These are phyloP conservation scores for Phytopythium montanum DNA, from an alignment of 352 stramenopile genomes.

Conservation along the genomic window DNA sequence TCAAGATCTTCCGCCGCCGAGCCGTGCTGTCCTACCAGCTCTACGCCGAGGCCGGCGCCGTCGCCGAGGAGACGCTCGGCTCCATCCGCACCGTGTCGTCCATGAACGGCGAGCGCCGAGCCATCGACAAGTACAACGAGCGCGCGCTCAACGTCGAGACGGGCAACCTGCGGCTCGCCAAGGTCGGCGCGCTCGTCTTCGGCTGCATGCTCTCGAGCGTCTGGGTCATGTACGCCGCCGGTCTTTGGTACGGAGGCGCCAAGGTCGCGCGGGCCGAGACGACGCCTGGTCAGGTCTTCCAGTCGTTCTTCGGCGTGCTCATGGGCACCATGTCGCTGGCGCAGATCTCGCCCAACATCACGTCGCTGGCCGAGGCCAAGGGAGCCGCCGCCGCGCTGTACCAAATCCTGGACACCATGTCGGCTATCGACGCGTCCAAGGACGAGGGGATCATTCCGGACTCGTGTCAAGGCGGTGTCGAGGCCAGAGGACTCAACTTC, in stretches of 20 bases:
- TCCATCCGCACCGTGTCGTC: constrained; percentile 57
- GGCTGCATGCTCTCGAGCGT: constrained; percentile 32
- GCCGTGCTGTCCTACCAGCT: constrained; percentile 28
- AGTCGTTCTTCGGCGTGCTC: constrained; percentile 37
- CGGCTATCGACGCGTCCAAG: constrained; percentile 39
- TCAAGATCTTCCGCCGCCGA: constrained; percentile 19
- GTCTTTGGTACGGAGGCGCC: constrained; percentile 50
- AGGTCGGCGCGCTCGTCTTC: constrained; percentile 15
- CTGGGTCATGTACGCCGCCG: constrained; percentile 40
- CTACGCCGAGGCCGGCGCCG: constrained; percentile 43
- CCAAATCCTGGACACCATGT: constrained; percentile 43
- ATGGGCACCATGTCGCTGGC: constrained; percentile 36
- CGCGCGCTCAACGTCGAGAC: constrained; percentile 21
- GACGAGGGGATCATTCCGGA: constrained; percentile 19
- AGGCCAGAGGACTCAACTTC: constrained; percentile 54
- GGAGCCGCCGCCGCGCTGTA: constrained; percentile 38
- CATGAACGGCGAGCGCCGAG: constrained; percentile 34
- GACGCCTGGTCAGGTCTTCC: constrained; percentile 30
- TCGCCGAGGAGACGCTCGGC: constrained; percentile 55
- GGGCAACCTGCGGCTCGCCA: constrained; percentile 24
- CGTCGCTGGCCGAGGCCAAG: constrained; percentile 29
- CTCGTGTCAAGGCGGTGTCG: constrained; percentile 26
- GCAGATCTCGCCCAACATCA: constrained; percentile 43
- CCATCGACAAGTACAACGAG: constrained; percentile 35
- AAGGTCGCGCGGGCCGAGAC: constrained; percentile 28